Conservation (phyloP, 2,329 filamentous ascomycete species). For the Colletotrichum agaves region DNA sequence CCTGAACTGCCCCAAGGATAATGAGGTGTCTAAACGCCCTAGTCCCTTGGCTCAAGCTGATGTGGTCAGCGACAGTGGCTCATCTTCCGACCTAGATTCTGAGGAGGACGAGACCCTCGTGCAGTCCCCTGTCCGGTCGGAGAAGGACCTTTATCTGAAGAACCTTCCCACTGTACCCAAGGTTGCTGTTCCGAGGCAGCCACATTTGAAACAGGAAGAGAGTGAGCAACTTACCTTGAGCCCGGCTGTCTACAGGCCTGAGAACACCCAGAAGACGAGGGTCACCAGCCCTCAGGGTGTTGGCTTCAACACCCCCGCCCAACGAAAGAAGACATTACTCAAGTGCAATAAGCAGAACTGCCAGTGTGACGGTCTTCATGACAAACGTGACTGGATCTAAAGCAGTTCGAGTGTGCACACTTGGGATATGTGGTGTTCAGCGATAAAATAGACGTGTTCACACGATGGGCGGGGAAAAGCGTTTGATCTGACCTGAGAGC, state of each 20-base stretch:
- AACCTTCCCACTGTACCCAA: slow-evolving; percentile 52
- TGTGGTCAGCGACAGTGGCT: slow-evolving; percentile 16
- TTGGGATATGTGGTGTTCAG: slow-evolving; percentile 40
- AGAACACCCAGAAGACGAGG: slow-evolving; percentile 48
- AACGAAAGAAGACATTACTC: slow-evolving; percentile 32
- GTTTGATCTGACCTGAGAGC: slow-evolving; percentile 14
- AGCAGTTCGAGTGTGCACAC: not conserved
- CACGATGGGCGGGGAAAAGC: slow-evolving; percentile 35
- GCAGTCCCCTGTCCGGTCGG: slow-evolving; percentile 38
- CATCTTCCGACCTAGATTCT: slow-evolving; percentile 40
- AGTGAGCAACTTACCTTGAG: slow-evolving; percentile 56
- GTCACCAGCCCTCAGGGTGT: slow-evolving; percentile 57
- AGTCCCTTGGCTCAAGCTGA: slow-evolving; percentile 45
- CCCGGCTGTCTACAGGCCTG: slow-evolving; percentile 63
- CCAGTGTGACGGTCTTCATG: slow-evolving; percentile 34
- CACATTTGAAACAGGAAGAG: slow-evolving; percentile 35
- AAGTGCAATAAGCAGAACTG: slow-evolving; percentile 37
- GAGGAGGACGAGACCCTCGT: slow-evolving; percentile 36
- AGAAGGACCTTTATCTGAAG: slow-evolving; percentile 50
- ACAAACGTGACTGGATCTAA: slow-evolving; percentile 48
- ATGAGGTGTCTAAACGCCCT: slow-evolving; percentile 41
- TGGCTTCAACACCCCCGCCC: slow-evolving; percentile 48
- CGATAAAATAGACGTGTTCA: slow-evolving; percentile 28
- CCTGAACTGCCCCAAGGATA: slow-evolving; percentile 48
- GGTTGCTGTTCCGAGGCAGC: slow-evolving; percentile 17